Evolutionary conservation across 345 rosid genomes (phyloP).

Genomic region (Aegle marmelos): DNA sequence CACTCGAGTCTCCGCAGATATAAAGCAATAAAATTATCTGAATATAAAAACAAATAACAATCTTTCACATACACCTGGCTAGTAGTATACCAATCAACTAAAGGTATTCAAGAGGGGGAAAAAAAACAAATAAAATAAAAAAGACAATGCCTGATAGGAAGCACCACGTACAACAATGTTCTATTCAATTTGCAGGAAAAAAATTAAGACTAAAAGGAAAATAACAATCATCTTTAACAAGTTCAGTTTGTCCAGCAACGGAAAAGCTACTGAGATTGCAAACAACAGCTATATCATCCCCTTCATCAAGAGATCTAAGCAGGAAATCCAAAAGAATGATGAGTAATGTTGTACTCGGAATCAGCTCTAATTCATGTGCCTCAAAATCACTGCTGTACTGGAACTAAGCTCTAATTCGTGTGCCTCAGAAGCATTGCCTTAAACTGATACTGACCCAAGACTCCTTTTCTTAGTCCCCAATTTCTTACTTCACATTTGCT

Average conservation of each 20-base stretch:
- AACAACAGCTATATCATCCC: not conserved
- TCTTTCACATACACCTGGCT: not conserved
- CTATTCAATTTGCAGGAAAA: not conserved
- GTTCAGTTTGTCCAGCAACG: not conserved
- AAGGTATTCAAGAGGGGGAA: not conserved
- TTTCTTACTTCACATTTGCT: not conserved
- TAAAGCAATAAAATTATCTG: not conserved
- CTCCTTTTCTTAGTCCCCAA: not conserved
- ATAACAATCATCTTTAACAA: not conserved
- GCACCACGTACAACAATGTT: not conserved
- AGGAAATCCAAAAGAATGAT: conserved; percentile 3
- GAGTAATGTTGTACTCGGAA: not conserved
- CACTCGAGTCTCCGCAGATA: not conserved
- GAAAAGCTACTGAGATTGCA: not conserved
- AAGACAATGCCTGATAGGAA: not conserved
- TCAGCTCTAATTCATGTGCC: not conserved
- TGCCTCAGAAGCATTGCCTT: not conserved
- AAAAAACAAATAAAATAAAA: not conserved
- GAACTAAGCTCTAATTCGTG: not conserved
- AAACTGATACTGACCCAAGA: not conserved
- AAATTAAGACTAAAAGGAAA: not conserved
- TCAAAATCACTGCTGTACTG: not conserved
- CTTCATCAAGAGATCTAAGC: not conserved
- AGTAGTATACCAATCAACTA: not conserved
- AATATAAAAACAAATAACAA: not conserved